Base-by-base conservation (phyloP, 257 asterid genomes). In the Cinchona pubescens region DNA sequence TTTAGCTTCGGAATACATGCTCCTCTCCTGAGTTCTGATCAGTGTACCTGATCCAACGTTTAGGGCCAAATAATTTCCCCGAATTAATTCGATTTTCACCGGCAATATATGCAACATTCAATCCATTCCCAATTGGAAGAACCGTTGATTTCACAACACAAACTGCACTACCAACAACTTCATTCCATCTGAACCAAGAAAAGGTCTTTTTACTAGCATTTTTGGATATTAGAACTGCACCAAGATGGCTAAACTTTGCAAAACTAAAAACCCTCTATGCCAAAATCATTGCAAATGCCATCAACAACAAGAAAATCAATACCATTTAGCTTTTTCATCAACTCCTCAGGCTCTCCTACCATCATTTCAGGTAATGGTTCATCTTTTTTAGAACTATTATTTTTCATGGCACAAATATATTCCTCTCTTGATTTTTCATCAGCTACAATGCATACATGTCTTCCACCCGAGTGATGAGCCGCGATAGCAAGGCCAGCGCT, bases 261-360 rank as follows among this genome's bases (percentile, higher is more conserved):
- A 67, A 61, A 7, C 78, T 46, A 42, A 79, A 61, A 15, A 82
- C 43, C 48, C 60, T 76, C n/a, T n/a, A n/a, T n/a, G 4, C 40
- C 23, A 72, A 48, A 69, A 68, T 82, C 80, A 65, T 76, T 73
- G 61, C 75, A 8, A 34, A 69, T n/a, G 46, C 75, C 81, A 55
- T 85, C 80, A 21, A 85, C 79, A 56, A 79, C 73, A 18, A 85
- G 74, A 69, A 82, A 82, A 73, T 85, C 88, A 65, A 82, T 60
- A 1, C 83, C 82, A 10, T 3, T 21, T 40, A 82, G 76, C 19
- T 67, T 69, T 51, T 75, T 70, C 75, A 85, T 71, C 30, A 82
- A 59, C 75, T 79, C 78, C 74, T 46, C 78, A 4, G 79, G 66
- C 72, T 72, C 71, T 16, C 84, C 86, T 3, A 85, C 81, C 67